Percentiles rank a stretch among this genome's conserved stretches.
phyloP scores from a whole-genome alignment of 176 grass and related monocot genomes.

The Thinopyrum elongatum region DNA sequence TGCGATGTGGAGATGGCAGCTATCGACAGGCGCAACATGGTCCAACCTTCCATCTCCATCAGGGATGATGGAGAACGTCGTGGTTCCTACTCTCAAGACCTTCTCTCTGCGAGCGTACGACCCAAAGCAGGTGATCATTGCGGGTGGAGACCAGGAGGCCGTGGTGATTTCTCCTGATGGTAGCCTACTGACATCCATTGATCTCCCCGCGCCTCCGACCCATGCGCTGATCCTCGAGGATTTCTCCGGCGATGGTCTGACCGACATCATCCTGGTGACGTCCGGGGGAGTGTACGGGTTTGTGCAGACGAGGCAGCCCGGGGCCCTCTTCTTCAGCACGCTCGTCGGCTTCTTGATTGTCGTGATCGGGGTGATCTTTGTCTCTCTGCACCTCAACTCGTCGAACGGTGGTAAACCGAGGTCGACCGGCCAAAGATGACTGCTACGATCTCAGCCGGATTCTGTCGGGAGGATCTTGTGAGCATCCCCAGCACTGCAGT shows the following conservation, averaged over 20 bases:
- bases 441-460: background rate
- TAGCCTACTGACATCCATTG: conserved; percentile 63
- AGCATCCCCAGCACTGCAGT: background rate
- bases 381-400: conserved; percentile 85
- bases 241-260: conserved; percentile 82
- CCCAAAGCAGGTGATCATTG: conserved; percentile 68
- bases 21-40: conserved; percentile 88
- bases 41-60: conserved; percentile 90
- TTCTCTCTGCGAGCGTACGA: conserved; percentile 56
- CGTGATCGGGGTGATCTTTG: conserved; percentile 81
- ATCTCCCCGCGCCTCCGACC: conserved; percentile 70
- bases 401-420: conserved; percentile 54
- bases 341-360: conserved; percentile 88
- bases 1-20: conserved; percentile 90
- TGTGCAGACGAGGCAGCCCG: conserved; percentile 84
- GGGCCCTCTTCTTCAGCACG: conserved; percentile 92
- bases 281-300: conserved; percentile 73
- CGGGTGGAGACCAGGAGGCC: conserved; percentile 75
- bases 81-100: conserved; percentile 87
- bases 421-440: conserved; percentile 40
- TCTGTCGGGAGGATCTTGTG: background rate
- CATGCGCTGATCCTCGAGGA: conserved; percentile 72
- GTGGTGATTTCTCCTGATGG: conserved; percentile 78
- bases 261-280: conserved; percentile 72
- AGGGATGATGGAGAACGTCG: conserved; percentile 82